Percentiles rank a stretch among this genome's conserved stretches.
phyloP scores from a whole-genome alignment of 257 asterid species.

The Mentha longifolia region DNA sequence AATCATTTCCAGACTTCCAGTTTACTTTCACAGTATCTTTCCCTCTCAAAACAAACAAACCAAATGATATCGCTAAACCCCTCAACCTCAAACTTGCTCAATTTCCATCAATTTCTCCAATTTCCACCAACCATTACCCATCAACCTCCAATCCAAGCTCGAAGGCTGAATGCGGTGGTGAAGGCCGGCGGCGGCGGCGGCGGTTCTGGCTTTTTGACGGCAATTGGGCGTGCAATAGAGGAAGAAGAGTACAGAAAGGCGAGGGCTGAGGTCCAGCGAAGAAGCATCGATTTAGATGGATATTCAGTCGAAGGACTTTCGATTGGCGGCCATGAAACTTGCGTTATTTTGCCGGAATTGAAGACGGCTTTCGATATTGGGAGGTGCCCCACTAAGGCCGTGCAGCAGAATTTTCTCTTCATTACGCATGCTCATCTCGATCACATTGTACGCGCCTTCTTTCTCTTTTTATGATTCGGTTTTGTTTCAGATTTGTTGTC shows the following conservation, averaged over 20 bases:
- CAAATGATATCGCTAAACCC: constrained; percentile 45
- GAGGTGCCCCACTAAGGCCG: constrained; percentile 89
- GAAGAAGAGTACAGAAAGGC: constrained; percentile 97
- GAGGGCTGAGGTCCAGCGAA: constrained; percentile 78
- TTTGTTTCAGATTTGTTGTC: not conserved
- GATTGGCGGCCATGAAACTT: constrained; percentile 94
- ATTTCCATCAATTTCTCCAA: constrained; percentile 35
- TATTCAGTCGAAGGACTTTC: constrained; percentile 86
- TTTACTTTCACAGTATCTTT: not conserved
- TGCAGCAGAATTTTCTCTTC: constrained; percentile 87
- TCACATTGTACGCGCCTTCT: constrained; percentile 72
- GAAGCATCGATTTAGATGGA: constrained; percentile 66
- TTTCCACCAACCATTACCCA: constrained; percentile 15
- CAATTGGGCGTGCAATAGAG: constrained; percentile 84
- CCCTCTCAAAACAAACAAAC: constrained; percentile 34
- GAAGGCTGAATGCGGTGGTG: constrained; percentile 28
- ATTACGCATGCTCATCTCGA: constrained; percentile 98
- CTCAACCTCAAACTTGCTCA: constrained; percentile 35
- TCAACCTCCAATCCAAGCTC: constrained; percentile 37
- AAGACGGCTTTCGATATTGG: constrained; percentile 94
- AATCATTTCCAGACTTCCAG: too few species aligned
- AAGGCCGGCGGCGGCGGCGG: constrained; percentile 33
- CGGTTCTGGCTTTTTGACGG: constrained; percentile 68
- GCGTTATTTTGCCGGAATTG: constrained; percentile 90
- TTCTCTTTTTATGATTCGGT: not conserved